A percentile compares a stretch with the other conserved stretches of the same genome.
Conservation (phyloP, 2,329 filamentous ascomycete genomes). For the Xylariaceae sp. region DNA sequence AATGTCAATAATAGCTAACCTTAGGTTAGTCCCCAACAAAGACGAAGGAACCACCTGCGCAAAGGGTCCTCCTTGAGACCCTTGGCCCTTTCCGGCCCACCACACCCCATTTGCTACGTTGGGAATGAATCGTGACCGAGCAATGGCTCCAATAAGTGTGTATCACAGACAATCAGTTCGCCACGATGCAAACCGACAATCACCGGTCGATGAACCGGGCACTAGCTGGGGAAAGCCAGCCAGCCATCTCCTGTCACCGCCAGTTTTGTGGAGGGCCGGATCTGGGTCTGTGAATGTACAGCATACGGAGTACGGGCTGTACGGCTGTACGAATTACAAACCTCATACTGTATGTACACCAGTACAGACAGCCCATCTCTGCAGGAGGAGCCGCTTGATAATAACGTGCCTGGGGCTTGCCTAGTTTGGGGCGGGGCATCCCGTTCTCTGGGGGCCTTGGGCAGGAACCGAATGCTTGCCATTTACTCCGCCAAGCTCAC, state of each 20-base stretch:
- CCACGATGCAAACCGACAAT: slow-evolving; percentile 7
- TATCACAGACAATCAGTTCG: slow-evolving; percentile 4
- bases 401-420: too few species aligned
- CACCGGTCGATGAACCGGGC: not conserved
- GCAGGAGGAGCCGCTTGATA: too few species aligned
- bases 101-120: not conserved
- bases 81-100: slow-evolving; percentile 1
- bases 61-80: slow-evolving; percentile 9
- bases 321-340: too few species aligned
- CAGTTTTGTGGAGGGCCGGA: not conserved
- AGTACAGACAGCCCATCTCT: too few species aligned
- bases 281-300: not conserved
- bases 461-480: too few species aligned
- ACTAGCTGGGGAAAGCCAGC: too few species aligned
- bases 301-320: not conserved
- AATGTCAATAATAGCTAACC: too few species aligned
- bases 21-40: too few species aligned
- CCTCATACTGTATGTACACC: too few species aligned
- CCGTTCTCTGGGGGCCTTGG: too few species aligned
- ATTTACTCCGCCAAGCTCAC: too few species aligned
- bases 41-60: slow-evolving; percentile 3
- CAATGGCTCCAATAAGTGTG: slow-evolving; percentile 4
- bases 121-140: slow-evolving; percentile 11
- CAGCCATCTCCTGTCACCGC: not conserved
- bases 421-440: too few species aligned